phyloP scores from a whole-genome alignment of 228 moss, liverwort and hornwort species.

The Sphagnum magellanicum region DNA sequence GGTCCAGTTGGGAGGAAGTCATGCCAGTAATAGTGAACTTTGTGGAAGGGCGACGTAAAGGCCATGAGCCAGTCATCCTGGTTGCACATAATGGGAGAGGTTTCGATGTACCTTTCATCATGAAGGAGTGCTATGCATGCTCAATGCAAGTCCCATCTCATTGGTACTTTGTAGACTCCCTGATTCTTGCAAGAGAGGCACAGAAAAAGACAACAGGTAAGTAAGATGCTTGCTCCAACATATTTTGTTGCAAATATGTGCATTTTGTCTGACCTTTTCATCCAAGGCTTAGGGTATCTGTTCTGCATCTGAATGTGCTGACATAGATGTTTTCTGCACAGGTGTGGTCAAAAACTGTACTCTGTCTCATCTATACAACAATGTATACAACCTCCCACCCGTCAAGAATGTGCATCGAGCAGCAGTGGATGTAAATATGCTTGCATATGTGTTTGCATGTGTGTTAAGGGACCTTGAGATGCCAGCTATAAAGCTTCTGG shows the following conservation, averaged over 20 bases:
- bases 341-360: constrained; percentile 47
- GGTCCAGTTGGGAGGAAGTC: constrained; percentile 73
- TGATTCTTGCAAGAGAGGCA: constrained; percentile 70
- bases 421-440: constrained; percentile 93
- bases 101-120: constrained; percentile 94
- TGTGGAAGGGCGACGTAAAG: constrained; percentile 75
- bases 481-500: constrained; percentile 59
- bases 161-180: constrained; percentile 89
- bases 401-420: constrained; percentile 82
- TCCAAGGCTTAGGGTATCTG: not conserved
- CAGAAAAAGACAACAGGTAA: constrained; percentile 61
- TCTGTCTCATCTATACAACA: constrained; percentile 48
- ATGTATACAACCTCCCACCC: constrained; percentile 62
- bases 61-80: constrained; percentile 59
- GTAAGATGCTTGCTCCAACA: not conserved
- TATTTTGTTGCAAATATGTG: not conserved
- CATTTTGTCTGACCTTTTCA: not conserved
- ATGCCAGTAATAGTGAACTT: constrained; percentile 77
- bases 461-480: constrained; percentile 77
- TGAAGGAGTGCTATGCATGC: constrained; percentile 73
- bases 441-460: constrained; percentile 74
- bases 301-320: constrained; percentile 3
- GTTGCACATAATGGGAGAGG: constrained; percentile 91
- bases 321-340: constrained; percentile 15
- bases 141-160: constrained; percentile 63